Conservation (phyloP, 2,329 filamentous ascomycete genomes). For the Coniochaeta hoffmannii region DNA sequence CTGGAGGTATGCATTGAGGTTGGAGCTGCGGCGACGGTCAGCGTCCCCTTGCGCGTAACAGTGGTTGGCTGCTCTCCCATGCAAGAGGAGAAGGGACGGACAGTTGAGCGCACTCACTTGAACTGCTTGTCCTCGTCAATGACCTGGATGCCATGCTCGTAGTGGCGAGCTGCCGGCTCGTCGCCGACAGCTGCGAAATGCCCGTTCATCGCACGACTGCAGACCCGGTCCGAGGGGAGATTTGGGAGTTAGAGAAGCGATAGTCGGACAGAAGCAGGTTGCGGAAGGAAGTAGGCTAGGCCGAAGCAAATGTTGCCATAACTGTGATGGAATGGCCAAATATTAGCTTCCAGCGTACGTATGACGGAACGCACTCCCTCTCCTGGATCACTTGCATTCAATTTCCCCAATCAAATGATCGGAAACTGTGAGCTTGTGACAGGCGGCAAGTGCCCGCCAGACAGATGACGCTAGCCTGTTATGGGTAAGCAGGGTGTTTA, state of each 20-base stretch:
- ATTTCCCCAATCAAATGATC: constrained; percentile 2
- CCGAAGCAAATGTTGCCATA: background rate
- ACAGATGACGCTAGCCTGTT: background rate
- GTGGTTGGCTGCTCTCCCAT: background rate
- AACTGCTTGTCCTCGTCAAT: constrained; percentile 95
- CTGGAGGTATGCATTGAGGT: constrained; percentile 75
- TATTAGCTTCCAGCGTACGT: background rate
- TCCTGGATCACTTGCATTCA: background rate
- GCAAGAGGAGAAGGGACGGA: background rate
- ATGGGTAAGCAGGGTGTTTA: background rate
- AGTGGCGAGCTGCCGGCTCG: constrained; percentile 56
- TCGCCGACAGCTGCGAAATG: constrained; percentile 71
- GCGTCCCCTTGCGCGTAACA: background rate
- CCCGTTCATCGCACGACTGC: constrained; percentile 55
- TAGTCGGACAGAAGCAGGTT: background rate
- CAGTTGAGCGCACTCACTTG: constrained; percentile 57
- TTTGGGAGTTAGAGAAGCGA: background rate
- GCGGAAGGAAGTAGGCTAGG: background rate
- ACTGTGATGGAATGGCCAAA: background rate
- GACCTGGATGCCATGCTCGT: constrained; percentile 93
- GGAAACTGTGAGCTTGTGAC: constrained; percentile 11
- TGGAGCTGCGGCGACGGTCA: constrained; percentile 44
- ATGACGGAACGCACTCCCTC: background rate
- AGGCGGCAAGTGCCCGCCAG: background rate
- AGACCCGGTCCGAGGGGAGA: background rate